Evolutionary conservation across 495 filamentous ascomycete genomes (phyloP).

Genomic region (Margaritispora aquatica): DNA sequence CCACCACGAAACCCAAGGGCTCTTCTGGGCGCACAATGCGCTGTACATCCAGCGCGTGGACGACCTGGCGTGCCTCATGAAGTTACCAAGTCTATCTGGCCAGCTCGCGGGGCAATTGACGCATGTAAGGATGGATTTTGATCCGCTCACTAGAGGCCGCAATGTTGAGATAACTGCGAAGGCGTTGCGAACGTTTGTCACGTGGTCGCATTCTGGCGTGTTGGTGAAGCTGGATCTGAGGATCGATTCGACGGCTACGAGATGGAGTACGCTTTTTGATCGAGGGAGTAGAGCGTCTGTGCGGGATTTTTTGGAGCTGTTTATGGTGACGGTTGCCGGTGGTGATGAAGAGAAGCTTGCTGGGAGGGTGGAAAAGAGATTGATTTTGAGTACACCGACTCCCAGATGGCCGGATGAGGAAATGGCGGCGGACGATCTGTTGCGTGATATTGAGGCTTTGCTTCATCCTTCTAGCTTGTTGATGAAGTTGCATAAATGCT

Average conservation of each 20-base stretch:
- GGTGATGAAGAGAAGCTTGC: background rate
- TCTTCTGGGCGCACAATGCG: background rate
- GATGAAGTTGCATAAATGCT: background rate
- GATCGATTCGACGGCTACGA: background rate
- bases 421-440: background rate
- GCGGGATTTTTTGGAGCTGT: background rate
- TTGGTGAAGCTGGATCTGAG: background rate
- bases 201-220: background rate
- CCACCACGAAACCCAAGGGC: background rate
- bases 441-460: background rate
- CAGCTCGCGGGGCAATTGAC: background rate
- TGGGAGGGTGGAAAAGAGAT: background rate
- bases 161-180: background rate
- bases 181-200: background rate
- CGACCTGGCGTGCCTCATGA: background rate
- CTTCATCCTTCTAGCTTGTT: background rate
- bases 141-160: background rate
- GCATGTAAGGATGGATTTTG: background rate
- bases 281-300: too few species aligned
- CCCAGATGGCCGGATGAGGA: too few species aligned
- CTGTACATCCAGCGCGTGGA: background rate
- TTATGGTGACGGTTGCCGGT: background rate
- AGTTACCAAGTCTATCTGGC: background rate
- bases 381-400: background rate
- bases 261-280: background rate